Evolutionary conservation across 176 grass and related monocot genomes (phyloP).

Genomic region (Carex parvula): DNA sequence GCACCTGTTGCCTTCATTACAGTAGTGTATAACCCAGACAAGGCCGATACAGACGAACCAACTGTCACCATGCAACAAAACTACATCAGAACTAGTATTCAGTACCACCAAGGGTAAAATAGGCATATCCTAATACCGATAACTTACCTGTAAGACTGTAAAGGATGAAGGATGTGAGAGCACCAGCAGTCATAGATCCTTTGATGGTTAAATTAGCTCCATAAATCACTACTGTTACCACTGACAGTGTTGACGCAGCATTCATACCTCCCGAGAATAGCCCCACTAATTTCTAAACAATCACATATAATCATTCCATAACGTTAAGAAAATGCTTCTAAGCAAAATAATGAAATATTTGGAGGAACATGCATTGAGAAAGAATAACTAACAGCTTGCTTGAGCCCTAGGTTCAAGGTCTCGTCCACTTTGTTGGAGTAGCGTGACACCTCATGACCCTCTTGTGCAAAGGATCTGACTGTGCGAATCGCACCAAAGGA

Average conservation of each 20-base stretch:
- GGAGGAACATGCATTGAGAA: not conserved
- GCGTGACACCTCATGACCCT: slow-evolving; percentile 63
- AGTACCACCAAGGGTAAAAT: not conserved
- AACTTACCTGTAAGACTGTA: slow-evolving; percentile 96
- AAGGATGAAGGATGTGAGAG: slow-evolving; percentile 94
- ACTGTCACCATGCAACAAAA: slow-evolving; percentile 38
- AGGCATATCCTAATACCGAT: not conserved
- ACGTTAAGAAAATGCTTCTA: not conserved
- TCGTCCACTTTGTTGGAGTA: slow-evolving; percentile 87
- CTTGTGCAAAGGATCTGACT: slow-evolving; percentile 91
- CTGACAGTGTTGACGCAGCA: slow-evolving; percentile 81
- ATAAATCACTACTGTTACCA: slow-evolving; percentile 87
- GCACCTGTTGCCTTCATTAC: slow-evolving; percentile 97
- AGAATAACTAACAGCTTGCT: slow-evolving; percentile 73
- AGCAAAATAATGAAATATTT: not conserved
- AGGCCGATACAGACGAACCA: slow-evolving; percentile 75
- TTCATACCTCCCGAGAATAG: slow-evolving; percentile 91
- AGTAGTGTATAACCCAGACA: slow-evolving; percentile 96
- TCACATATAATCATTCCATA: slow-evolving; percentile 20
- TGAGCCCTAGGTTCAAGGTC: slow-evolving; percentile 90
- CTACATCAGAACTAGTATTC: not conserved
- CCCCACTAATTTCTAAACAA: slow-evolving; percentile 83
- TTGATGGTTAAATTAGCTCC: slow-evolving; percentile 92
- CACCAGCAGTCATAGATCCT: slow-evolving; percentile 91
- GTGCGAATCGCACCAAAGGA: slow-evolving; percentile 94